Conservation (phyloP, 2,329 filamentous ascomycete species). For the Monosporascus sp. region DNA sequence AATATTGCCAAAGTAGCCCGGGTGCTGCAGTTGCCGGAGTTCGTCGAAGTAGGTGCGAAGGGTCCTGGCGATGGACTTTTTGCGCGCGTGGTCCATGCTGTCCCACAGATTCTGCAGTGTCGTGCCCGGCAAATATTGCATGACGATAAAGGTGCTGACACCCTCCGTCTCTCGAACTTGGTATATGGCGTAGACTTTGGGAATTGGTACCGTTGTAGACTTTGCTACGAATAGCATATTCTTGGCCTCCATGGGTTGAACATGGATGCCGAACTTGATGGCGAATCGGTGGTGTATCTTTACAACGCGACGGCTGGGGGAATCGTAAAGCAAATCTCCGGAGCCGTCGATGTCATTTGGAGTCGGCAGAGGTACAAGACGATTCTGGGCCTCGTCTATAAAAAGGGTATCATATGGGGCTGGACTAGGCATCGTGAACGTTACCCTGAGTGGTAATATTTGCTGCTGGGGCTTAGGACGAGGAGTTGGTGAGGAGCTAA, state of each 20-base stretch:
- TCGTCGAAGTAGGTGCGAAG: constrained; percentile 5
- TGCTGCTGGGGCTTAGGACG: too few relatives aligned
- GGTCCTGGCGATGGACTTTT: constrained; percentile 1
- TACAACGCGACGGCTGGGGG: background rate
- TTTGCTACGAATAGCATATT: constrained; percentile 17
- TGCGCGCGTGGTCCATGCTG: constrained; percentile 2
- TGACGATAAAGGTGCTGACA: constrained; percentile 5
- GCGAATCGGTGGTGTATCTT: background rate
- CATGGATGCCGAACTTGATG: constrained; percentile 11
- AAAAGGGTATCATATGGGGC: background rate
- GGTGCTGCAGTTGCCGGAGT: constrained; percentile 5
- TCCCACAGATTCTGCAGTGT: constrained; percentile 2
- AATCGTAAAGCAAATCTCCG: constrained; percentile 2
- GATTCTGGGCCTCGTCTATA: background rate
- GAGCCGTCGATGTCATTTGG: constrained; percentile 3
- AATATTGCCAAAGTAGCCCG: constrained; percentile 2
- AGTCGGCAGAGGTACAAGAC: constrained; percentile 2
- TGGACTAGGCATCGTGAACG: too few relatives aligned
- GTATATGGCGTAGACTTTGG: constrained; percentile 19
- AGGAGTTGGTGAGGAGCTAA: too few relatives aligned
- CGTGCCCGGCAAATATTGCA: constrained; percentile 6
- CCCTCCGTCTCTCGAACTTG: constrained; percentile 1
- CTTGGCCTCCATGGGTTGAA: constrained; percentile 12
- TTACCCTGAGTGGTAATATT: too few relatives aligned
- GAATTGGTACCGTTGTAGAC: constrained; percentile 9